A percentile compares a stretch with the other conserved stretches of the same genome.
phyloP scores from a whole-genome alignment of 1,284 basidiomycete species.

The Malassezia slooffiae region DNA sequence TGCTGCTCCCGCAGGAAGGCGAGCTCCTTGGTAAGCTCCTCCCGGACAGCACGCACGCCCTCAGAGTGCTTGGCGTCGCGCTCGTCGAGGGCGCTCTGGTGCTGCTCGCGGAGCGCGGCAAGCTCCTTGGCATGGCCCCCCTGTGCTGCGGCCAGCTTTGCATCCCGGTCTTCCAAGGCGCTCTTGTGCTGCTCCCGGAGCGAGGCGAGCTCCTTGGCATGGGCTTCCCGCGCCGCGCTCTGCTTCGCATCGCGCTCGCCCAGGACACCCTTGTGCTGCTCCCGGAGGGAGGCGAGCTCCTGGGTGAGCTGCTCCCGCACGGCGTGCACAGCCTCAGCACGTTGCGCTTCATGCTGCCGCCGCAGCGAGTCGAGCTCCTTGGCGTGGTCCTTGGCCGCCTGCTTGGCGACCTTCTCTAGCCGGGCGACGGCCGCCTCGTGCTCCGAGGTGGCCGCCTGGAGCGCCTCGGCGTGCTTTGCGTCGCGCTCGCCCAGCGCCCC shows the following conservation, averaged over 20 bases:
- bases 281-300: slow-evolving; percentile 5
- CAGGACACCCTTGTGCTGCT: not conserved
- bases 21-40: not conserved
- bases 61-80: not conserved
- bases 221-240: not conserved
- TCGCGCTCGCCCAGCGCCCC: slow-evolving; percentile 7
- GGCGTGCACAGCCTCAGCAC: slow-evolving; percentile 14
- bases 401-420: no score
- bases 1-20: slow-evolving; percentile 6
- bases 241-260: not conserved
- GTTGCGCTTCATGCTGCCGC: no score
- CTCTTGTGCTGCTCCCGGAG: slow-evolving; percentile 5
- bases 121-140: not conserved
- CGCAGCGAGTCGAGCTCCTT: no score
- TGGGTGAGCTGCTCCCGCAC: slow-evolving; percentile 11
- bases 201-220: not conserved
- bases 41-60: not conserved
- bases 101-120: not conserved
- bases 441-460: slow-evolving; percentile 13
- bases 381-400: not conserved
- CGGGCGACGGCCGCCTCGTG: no score
- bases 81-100: not conserved
- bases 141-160: not conserved
- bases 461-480: slow-evolving; percentile 16
- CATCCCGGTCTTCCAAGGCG: not conserved